These are phyloP conservation scores for Atalantia buxifolia DNA, from an alignment of 345 rosid genomes.

Conservation along the genomic window DNA sequence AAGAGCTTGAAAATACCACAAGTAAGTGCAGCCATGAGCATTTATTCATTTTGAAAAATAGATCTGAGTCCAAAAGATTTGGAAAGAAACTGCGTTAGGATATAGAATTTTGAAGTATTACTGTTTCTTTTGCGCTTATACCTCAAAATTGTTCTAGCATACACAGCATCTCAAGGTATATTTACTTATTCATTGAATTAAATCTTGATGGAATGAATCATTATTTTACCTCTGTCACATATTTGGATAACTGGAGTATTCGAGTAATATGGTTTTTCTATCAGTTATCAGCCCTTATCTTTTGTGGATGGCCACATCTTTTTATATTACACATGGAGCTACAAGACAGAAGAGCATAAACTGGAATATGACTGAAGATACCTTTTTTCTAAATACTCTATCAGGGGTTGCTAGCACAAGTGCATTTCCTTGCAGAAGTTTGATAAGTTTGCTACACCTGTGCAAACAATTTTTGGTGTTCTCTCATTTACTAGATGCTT, in stretches of 20 bases:
- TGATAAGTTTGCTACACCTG: too few species aligned
- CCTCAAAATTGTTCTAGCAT: background rate
- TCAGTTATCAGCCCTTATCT: background rate
- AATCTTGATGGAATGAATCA: background rate
- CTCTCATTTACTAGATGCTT: too few species aligned
- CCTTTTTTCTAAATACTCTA: too few species aligned
- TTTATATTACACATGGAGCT: too few species aligned
- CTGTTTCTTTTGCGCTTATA: background rate
- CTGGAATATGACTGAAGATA: too few species aligned
- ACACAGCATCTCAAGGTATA: background rate
- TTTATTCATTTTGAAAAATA: background rate
- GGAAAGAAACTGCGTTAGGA: background rate
- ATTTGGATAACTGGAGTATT: background rate
- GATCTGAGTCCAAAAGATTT: too few species aligned
- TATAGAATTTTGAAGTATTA: background rate
- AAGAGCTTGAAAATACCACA: conserved; percentile 95
- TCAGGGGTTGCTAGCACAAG: too few species aligned
- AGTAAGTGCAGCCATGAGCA: conserved; percentile 35
- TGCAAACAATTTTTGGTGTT: too few species aligned
- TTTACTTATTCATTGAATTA: background rate
- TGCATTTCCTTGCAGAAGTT: too few species aligned
- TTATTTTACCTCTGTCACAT: background rate
- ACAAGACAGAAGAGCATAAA: too few species aligned
- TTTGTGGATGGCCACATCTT: too few species aligned
- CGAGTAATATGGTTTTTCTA: background rate